Conservation (phyloP, 208 protist genomes). For the Trypanosoma theileri region DNA sequence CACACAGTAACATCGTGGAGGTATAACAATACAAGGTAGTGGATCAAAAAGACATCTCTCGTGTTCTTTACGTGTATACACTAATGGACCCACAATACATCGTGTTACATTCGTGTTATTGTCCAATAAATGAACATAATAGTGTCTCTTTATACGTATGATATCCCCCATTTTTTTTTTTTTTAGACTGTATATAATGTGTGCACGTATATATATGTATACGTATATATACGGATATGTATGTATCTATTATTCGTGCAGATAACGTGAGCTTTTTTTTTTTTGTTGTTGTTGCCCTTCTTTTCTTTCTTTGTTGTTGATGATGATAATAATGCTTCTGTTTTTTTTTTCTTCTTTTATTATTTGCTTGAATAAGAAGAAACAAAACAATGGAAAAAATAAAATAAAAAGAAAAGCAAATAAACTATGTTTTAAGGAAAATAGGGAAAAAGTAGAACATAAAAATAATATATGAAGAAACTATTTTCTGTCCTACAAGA, state of each 20-base stretch:
- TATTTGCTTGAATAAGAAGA: too few species aligned
- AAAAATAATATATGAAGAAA: neutral
- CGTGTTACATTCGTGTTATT: slow-evolving; percentile 92
- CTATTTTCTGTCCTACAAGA: neutral
- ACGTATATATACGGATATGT: slow-evolving; percentile 13
- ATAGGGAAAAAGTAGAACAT: neutral
- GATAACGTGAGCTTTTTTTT: neutral
- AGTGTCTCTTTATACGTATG: slow-evolving; percentile 89
- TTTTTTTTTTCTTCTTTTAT: too few species aligned
- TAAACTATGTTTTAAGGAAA: neutral
- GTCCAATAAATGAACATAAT: slow-evolving; percentile 95
- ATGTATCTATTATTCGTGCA: neutral
- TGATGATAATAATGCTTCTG: too few species aligned
- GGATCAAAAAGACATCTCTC: slow-evolving; percentile 91
- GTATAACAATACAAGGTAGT: slow-evolving; percentile 62
- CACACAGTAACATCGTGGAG: slow-evolving; percentile 67
- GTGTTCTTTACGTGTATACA: slow-evolving; percentile 92
- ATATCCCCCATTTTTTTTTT: slow-evolving; percentile 34
- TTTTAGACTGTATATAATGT: neutral
- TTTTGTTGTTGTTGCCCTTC: neutral
- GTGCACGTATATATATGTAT: slow-evolving; percentile 14
- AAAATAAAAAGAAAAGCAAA: slow-evolving; percentile 15
- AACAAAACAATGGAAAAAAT: too few species aligned
- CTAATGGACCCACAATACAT: slow-evolving; percentile 84
- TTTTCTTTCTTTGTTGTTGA: neutral